A percentile compares a stretch with the other conserved stretches of the same genome.
Conservation (phyloP, 2,329 filamentous ascomycete species). For the Trichoderma brevicompactum region DNA sequence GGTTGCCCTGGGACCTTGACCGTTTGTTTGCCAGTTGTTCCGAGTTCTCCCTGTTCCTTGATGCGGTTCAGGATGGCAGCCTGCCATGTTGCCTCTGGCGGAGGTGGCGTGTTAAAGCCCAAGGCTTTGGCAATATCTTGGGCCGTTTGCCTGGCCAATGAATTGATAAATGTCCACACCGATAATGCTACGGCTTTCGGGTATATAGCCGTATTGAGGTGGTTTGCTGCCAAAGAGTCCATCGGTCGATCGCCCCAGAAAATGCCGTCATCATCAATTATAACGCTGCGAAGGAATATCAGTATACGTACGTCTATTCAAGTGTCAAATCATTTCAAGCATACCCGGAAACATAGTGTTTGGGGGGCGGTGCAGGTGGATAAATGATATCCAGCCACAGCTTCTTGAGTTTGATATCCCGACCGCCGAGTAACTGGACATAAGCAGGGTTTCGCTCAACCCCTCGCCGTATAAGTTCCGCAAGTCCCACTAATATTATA, state of each 20-base stretch:
- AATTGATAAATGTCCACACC: constrained; percentile 56
- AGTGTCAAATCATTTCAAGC: neutral
- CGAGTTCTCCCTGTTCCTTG: constrained; percentile 35
- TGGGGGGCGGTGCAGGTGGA: constrained; percentile 62
- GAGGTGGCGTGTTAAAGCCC: constrained; percentile 44
- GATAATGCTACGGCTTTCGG: constrained; percentile 57
- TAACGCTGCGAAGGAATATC: constrained; percentile 47
- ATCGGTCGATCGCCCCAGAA: constrained; percentile 54
- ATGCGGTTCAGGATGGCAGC: constrained; percentile 39
- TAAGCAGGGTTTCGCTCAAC: constrained; percentile 49
- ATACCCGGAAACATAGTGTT: constrained; percentile 64
- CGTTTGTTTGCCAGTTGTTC: constrained; percentile 34
- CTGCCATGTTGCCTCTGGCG: constrained; percentile 41
- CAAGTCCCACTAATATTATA: constrained; percentile 37
- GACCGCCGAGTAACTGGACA: constrained; percentile 52
- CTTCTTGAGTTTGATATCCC: constrained; percentile 53
- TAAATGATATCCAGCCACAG: constrained; percentile 67
- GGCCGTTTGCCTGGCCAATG: constrained; percentile 52
- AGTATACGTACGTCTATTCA: constrained; percentile 28
- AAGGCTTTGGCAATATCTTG: constrained; percentile 50
- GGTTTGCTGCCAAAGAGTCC: constrained; percentile 52
- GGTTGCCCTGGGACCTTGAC: constrained; percentile 34
- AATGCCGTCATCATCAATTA: constrained; percentile 54
- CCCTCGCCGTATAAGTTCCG: constrained; percentile 42
- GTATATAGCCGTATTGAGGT: constrained; percentile 56